Evolutionary conservation across 768 basidiomycete genomes (phyloP), one percentile per base, ranked within the genome.

Genomic region (Tricholoma hemisulphureum): DNA sequence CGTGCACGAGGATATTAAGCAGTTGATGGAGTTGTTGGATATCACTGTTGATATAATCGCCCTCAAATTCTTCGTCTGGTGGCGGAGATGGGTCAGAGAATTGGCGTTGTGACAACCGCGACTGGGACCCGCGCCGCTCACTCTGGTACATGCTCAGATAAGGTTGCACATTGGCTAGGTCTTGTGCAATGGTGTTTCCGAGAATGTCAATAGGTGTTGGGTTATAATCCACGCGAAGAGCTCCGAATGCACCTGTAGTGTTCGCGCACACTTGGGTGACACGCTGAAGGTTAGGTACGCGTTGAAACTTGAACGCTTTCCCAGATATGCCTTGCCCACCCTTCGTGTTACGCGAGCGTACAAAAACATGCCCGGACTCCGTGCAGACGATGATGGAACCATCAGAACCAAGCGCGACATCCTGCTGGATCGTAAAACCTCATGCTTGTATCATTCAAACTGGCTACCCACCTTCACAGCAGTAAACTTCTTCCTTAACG

Each of bases 361-460:
- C 80, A 67, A 89, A 98, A 29, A 96, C 95, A 64, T 98, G 95
- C 0, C 96, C 96, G 4, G 96, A 95, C 60, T 90, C 86, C 1
- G 96, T 98, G 73, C 93, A 97, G 46, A 98, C 81, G 67, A 97
- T 88, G 66, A 97, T 83, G 14, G 89, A 84, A 4, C 95, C 93
- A 61, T 97, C 94, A 1, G 86, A 77, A 18, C 93, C 93, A 13
- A 98, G 77, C 0, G 93, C 94, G 8, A 96, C 89, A 64, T 98
- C 96, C 87, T 89, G 63, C 60, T 31, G 29, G 18, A 37, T 16
- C 20, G 39, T 54, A 56, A 45, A 39, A 37, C 29, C 51, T 35
- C 10, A 21, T 11, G 54, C 9, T 13, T 58, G 37, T 54, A 31
- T 28, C 34, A 55, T 11, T 55, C 20, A 55, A 50, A 29, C 43